Evolutionary conservation across 2,329 filamentous ascomycete genomes (phyloP).

Genomic region (Sporothrix pallida): DNA sequence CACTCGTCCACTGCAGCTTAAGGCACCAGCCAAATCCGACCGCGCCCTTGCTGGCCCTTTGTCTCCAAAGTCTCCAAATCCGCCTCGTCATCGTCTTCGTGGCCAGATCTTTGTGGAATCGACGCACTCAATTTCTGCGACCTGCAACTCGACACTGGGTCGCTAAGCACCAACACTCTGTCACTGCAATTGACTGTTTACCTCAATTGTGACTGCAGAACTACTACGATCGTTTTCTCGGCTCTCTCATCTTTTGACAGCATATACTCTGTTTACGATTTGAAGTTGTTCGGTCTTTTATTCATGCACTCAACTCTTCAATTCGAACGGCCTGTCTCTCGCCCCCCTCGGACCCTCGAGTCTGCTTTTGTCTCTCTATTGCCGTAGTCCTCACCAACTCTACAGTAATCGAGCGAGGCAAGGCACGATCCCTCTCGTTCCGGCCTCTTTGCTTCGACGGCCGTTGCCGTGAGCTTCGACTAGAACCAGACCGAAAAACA

Average conservation of each 20-base stretch:
- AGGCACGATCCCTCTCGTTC: background rate
- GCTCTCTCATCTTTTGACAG: background rate
- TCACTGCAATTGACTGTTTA: conserved; percentile 5
- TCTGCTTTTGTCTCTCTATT: background rate
- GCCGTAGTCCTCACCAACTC: too few relatives aligned
- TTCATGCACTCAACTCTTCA: background rate
- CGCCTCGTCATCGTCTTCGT: conserved; percentile 25
- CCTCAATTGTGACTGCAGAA: background rate
- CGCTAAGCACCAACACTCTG: background rate
- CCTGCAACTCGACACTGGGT: background rate
- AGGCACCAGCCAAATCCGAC: conserved; percentile 14
- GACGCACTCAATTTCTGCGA: background rate
- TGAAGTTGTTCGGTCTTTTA: too few relatives aligned
- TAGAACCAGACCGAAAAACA: background rate
- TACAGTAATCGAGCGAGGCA: background rate
- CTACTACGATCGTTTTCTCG: background rate
- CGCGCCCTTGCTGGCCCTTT: background rate
- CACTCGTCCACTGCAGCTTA: background rate
- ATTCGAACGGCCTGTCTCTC: background rate
- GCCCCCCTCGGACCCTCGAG: background rate
- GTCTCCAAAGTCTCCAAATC: conserved; percentile 14
- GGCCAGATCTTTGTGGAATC: background rate
- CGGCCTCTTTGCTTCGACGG: background rate
- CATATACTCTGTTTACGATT: background rate
- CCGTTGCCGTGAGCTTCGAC: conserved; percentile 1